These are phyloP conservation scores for Sporothrix brunneoviolacea DNA, from an alignment of 2,329 filamentous ascomycete genomes.

Conservation along the genomic window DNA sequence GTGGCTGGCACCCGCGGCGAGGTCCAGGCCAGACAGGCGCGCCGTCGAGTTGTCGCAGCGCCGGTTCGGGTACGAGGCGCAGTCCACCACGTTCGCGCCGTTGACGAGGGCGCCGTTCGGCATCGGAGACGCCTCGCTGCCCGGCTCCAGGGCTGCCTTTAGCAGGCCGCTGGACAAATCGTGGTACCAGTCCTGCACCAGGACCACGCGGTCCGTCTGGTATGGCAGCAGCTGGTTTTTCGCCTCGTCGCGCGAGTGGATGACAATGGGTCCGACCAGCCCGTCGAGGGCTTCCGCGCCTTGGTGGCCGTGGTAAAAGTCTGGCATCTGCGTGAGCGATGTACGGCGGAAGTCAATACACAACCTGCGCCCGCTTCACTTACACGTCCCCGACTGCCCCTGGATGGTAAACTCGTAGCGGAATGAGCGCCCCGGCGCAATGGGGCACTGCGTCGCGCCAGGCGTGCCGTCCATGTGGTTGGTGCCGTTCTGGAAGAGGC, in stretches of 20 bases:
- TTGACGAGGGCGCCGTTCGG: conserved; percentile 66
- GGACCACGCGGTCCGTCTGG: conserved; percentile 58
- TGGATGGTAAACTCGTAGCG: conserved; percentile 38
- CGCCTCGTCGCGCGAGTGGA: conserved; percentile 50
- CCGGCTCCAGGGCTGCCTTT: conserved; percentile 46
- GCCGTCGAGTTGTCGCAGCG: conserved; percentile 38
- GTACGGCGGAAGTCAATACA: too few relatives aligned
- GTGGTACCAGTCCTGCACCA: conserved; percentile 67
- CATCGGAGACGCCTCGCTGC: conserved; percentile 53
- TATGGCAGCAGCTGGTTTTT: conserved; percentile 44
- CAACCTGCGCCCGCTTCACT: conserved; percentile 11
- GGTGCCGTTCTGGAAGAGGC: conserved; percentile 68
- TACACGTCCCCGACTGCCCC: conserved; percentile 31
- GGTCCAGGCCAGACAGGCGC: conserved; percentile 34
- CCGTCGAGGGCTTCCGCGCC: conserved; percentile 65
- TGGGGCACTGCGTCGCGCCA: conserved; percentile 53
- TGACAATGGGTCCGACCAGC: conserved; percentile 50
- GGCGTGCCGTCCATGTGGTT: conserved; percentile 63
- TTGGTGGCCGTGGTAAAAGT: conserved; percentile 72
- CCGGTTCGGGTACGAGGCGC: conserved; percentile 31
- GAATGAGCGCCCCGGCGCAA: conserved; percentile 50
- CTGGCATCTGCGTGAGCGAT: too few relatives aligned
- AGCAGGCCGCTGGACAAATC: conserved; percentile 42
- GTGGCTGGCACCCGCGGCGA: conserved; percentile 52
- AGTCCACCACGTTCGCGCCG: conserved; percentile 44